Conservation (phyloP, 495 filamentous ascomycete genomes). For the Penicillium roqueforti region DNA sequence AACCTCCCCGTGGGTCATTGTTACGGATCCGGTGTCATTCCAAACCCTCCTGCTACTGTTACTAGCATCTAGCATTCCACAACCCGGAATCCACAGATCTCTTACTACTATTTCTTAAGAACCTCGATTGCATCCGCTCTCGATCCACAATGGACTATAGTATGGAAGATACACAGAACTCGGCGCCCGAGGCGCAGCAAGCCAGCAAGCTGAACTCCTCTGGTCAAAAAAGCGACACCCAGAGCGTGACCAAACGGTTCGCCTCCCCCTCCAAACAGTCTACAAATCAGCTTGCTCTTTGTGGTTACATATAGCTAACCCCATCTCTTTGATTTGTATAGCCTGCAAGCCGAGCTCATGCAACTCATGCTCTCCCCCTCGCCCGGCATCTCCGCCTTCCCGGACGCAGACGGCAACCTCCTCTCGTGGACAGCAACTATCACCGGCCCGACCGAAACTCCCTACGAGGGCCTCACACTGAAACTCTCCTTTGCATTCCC, state of each 20-base stretch:
- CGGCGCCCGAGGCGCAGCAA: constrained; percentile 57
- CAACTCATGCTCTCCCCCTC: constrained; percentile 92
- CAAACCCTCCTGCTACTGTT: constrained; percentile 35
- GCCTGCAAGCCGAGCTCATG: constrained; percentile 95
- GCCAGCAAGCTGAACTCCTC: constrained; percentile 56
- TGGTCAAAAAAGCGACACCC: constrained; percentile 55
- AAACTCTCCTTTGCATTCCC: constrained; percentile 93
- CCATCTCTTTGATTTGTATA: constrained; percentile 30
- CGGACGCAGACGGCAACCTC: constrained; percentile 83
- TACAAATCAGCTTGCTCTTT: not conserved
- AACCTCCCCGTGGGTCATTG: constrained; percentile 27
- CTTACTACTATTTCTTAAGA: constrained; percentile 2
- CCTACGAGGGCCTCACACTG: constrained; percentile 83
- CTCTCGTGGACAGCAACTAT: constrained; percentile 92
- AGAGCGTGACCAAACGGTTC: constrained; percentile 78
- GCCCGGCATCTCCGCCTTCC: constrained; percentile 93
- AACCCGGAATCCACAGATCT: constrained; percentile 16
- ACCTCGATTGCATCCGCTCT: not conserved
- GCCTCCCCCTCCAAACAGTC: constrained; percentile 10
- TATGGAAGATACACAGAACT: constrained; percentile 70
- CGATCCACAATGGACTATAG: constrained; percentile 53
- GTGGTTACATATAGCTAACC: constrained; percentile 6
- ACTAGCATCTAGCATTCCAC: constrained; percentile 31
- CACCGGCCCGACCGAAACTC: constrained; percentile 83
- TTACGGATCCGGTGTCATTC: constrained; percentile 42